These are phyloP conservation scores for Termitomyces heimii DNA, from an alignment of 768 basidiomycete species.

Conservation along the genomic window DNA sequence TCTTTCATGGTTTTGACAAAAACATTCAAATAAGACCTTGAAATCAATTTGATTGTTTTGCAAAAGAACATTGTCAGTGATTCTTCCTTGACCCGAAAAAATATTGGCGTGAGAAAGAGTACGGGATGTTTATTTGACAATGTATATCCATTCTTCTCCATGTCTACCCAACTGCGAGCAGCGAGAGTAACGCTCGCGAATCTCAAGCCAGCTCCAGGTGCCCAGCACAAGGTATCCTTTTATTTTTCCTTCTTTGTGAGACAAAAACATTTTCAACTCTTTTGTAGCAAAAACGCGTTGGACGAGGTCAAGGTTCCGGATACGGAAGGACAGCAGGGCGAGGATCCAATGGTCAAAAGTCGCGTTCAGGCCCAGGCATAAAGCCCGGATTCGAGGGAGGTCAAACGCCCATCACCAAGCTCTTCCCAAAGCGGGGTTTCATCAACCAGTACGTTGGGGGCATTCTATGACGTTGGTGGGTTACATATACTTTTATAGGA, in stretches of 20 bases:
- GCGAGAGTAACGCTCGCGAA: slow-evolving; percentile 60
- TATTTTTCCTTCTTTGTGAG: no score
- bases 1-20: no score
- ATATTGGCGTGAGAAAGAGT: not conserved
- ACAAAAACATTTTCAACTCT: no score
- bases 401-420: slow-evolving; percentile 87
- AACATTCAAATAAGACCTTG: no score
- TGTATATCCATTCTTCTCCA: slow-evolving; percentile 12
- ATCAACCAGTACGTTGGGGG: slow-evolving; percentile 67
- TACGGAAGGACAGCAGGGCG: slow-evolving; percentile 90
- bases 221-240: slow-evolving; percentile 68
- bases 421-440: slow-evolving; percentile 93
- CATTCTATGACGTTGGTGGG: not conserved
- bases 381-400: slow-evolving; percentile 91
- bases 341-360: slow-evolving; percentile 94
- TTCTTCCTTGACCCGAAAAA: no score
- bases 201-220: slow-evolving; percentile 63
- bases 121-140: not conserved
- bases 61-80: no score
- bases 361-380: slow-evolving; percentile 84
- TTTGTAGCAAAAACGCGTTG: slow-evolving; percentile 97
- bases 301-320: slow-evolving; percentile 88
- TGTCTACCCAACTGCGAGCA: slow-evolving; percentile 31
- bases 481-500: slow-evolving; percentile 34
- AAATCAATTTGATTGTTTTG: no score